Base-by-base conservation (phyloP, 2,329 filamentous ascomycete genomes). In the Pseudogymnoascus destructans region DNA sequence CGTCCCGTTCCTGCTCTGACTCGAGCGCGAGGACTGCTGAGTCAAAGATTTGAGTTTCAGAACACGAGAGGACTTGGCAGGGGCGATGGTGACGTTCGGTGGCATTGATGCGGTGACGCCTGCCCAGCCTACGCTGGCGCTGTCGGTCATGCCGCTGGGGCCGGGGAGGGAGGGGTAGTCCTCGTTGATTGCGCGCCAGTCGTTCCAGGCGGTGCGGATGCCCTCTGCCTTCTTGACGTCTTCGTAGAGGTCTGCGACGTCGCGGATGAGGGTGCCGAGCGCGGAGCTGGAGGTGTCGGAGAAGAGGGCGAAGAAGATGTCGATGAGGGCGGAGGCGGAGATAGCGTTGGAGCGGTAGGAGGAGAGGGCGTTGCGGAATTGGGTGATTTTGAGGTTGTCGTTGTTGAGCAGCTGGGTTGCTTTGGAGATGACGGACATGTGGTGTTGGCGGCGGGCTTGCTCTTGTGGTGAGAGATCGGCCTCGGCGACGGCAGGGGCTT, bases 131-230 rank as follows among this genome's bases (percentile, higher is more conserved):
- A 67, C 57, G 30, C 57, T 63, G 8, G 73, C 74, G 35, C 56
- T 61, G 23, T 84, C 83, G 35, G 84, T 78, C 71, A 85, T 81
- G 56, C 86, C 85, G 58, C 80, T 79, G 0, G 88, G 79, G 0
- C 86, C 86, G 1, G 92, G 91, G 0, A 97, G 75, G 1, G 87
- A 89, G 0, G 92, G 92, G 65, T 96, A 97, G 69, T 96, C 91
- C 71, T 96, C 91, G 64, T 95, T 95, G 72, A 95, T 93, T 35
- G 90, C 90, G 52, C 89, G 88, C 89, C 92, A 96, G 71, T 95
- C 88, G 65, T 89, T 89, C 90, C 92, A 96, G 1, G 91, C 89
- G 66, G 86, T 86, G 23, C 90, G 80, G 2, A 98, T 74, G 0
- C 75, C 77, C 57, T 86, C 84, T 1, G 82, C 82, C 69, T 95